Evolutionary conservation across 2,329 filamentous ascomycete species (phyloP).

Genomic region (Colletotrichum kahawae): DNA sequence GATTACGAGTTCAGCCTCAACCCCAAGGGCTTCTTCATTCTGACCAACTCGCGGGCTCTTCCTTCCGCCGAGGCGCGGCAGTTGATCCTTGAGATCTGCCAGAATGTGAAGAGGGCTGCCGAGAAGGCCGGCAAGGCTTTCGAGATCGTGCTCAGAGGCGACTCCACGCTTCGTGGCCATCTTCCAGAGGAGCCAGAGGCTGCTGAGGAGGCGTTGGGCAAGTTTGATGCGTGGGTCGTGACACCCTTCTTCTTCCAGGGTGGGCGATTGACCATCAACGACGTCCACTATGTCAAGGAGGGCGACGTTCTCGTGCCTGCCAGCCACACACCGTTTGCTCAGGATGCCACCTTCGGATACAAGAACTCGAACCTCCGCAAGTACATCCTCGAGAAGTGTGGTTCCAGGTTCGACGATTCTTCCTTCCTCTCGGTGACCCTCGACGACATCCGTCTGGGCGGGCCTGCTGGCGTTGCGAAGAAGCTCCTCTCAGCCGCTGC

Average conservation of each 20-base stretch:
- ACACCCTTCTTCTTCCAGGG: constrained; percentile 66
- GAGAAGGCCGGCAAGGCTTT: constrained; percentile 41
- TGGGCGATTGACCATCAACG: constrained; percentile 59
- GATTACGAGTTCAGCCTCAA: constrained; percentile 17
- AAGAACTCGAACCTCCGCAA: constrained; percentile 56
- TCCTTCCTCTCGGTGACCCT: constrained; percentile 32
- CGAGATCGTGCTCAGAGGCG: constrained; percentile 61
- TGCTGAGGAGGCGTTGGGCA: constrained; percentile 52
- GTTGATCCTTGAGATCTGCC: constrained; percentile 56
- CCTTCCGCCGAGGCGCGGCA: constrained; percentile 50
- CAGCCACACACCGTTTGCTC: constrained; percentile 58
- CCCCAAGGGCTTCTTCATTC: constrained; percentile 60
- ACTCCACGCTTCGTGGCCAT: constrained; percentile 62
- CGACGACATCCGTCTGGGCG: constrained; percentile 49
- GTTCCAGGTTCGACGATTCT: constrained; percentile 25
- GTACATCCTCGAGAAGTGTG: constrained; percentile 58
- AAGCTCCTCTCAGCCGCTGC: constrained; percentile 27
- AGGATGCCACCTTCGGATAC: constrained; percentile 63
- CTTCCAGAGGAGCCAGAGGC: constrained; percentile 61
- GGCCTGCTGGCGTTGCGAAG: constrained; percentile 25
- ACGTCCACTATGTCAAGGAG: constrained; percentile 64
- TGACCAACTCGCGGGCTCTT: constrained; percentile 64
- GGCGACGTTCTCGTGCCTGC: constrained; percentile 54
- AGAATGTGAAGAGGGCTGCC: constrained; percentile 51
- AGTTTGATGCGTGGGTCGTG: constrained; percentile 57